phyloP scores from a whole-genome alignment of 768 basidiomycete species.

The Rhizopogon vinicolor region DNA sequence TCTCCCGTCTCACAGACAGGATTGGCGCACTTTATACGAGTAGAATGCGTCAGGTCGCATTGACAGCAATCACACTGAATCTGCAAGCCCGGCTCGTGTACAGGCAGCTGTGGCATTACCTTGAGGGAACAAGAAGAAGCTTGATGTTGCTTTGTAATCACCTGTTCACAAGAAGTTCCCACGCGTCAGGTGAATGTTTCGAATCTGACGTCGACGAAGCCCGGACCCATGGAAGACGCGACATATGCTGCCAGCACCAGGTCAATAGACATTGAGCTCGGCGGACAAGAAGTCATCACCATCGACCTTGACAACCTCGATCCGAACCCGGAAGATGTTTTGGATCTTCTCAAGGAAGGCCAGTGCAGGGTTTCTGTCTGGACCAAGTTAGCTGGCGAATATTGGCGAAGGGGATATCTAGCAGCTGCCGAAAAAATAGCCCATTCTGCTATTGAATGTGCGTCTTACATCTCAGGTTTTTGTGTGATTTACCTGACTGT shows the following conservation, averaged over 20 bases:
- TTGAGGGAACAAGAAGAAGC: no score
- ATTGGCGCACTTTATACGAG: slow-evolving; percentile 95
- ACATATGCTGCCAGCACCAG: slow-evolving; percentile 10
- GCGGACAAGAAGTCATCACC: slow-evolving; percentile 81
- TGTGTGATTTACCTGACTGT: slow-evolving; percentile 2
- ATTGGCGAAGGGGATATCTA: slow-evolving; percentile 75
- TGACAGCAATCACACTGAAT: slow-evolving; percentile 82
- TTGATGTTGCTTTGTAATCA: no score
- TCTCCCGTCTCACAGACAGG: slow-evolving; percentile 65
- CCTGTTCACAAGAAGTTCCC: no score
- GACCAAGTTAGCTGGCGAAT: slow-evolving; percentile 83
- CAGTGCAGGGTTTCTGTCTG: slow-evolving; percentile 71
- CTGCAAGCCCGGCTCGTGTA: slow-evolving; percentile 79
- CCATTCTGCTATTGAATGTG: slow-evolving; percentile 60
- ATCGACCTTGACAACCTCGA: slow-evolving; percentile 88
- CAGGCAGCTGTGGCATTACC: slow-evolving; percentile 20
- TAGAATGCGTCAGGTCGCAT: slow-evolving; percentile 91
- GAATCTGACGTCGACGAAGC: no score
- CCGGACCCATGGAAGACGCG: slow-evolving; percentile 11
- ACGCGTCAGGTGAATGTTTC: no score
- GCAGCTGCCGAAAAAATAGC: slow-evolving; percentile 78
- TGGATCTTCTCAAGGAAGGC: slow-evolving; percentile 68
- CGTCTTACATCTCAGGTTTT: slow-evolving; percentile 18
- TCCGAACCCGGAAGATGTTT: slow-evolving; percentile 68
- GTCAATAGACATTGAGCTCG: slow-evolving; percentile 72